Evolutionary conservation across 2,329 filamentous ascomycete genomes (phyloP).

Genomic region (Biscogniauxia sp.): DNA sequence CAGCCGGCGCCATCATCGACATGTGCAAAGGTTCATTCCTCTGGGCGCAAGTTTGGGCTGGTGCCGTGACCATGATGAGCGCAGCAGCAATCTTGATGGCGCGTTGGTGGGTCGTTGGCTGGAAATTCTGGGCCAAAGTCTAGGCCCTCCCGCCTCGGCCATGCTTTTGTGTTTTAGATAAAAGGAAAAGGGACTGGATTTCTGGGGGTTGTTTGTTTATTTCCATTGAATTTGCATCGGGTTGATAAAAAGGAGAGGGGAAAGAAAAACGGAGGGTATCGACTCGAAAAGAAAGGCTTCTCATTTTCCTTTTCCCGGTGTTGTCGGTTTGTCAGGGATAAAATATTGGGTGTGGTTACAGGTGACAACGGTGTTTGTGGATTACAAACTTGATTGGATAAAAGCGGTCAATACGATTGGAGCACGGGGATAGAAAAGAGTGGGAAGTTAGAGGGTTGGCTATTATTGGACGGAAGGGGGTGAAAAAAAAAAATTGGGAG

Average conservation of each 20-base stretch:
- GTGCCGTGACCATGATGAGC: conserved; percentile 31
- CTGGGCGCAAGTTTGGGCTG: conserved; percentile 48
- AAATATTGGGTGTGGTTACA: not conserved
- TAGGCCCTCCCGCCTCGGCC: conserved; percentile 1
- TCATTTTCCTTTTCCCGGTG: not conserved
- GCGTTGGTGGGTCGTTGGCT: conserved; percentile 17
- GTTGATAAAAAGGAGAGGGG: not conserved
- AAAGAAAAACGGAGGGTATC: too few relatives aligned
- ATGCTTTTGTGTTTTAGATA: conserved; percentile 7
- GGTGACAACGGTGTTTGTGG: not conserved
- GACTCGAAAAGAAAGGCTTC: not conserved
- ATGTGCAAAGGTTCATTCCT: conserved; percentile 37
- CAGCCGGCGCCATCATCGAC: conserved; percentile 45
- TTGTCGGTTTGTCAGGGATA: not conserved
- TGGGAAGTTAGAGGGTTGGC: not conserved
- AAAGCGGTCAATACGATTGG: not conserved
- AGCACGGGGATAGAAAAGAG: not conserved
- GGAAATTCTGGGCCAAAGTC: conserved; percentile 13
- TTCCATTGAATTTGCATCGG: not conserved
- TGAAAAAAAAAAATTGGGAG: not conserved
- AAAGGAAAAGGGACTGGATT: not conserved
- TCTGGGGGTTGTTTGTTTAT: not conserved
- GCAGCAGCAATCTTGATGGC: conserved; percentile 12
- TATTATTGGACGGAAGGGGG: not conserved
- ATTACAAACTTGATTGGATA: not conserved